phyloP scores from a whole-genome alignment of 768 basidiomycete species.

The Coprinopsis strossmayeri region DNA sequence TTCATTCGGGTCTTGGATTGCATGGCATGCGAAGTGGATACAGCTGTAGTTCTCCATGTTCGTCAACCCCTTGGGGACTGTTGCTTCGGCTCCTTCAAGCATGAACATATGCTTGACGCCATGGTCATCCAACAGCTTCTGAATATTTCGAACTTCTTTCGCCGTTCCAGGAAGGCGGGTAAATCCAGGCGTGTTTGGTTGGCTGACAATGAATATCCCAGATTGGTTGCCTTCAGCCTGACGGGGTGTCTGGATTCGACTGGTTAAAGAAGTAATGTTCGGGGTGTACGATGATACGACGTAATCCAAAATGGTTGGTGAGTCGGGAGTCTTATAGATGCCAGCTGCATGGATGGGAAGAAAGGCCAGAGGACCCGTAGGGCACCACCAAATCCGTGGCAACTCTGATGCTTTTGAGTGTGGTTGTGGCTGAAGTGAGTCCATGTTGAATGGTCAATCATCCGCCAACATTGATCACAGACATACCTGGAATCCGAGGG shows the following conservation, averaged over 20 bases:
- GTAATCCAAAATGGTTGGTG: conserved; percentile 9
- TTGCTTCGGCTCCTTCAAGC: not conserved
- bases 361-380: conserved; percentile 10
- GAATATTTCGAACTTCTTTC: no score
- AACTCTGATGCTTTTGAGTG: not conserved
- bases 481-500: conserved; percentile 5
- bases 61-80: not conserved
- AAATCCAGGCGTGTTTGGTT: conserved; percentile 7
- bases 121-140: not conserved
- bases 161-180: conserved; percentile 10
- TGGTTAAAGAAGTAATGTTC: conserved; percentile 7
- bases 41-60: conserved; percentile 14
- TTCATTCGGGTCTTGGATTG: conserved; percentile 17
- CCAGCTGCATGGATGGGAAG: conserved; percentile 13
- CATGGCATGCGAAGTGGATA: conserved; percentile 29
- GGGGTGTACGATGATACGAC: conserved; percentile 18
- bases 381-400: conserved; percentile 12
- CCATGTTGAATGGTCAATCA: not conserved
- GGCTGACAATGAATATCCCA: conserved; percentile 13
- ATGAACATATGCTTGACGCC: not conserved
- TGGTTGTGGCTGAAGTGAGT: not conserved
- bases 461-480: not conserved
- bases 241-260: not conserved
- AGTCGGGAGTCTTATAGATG: not conserved
- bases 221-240: not conserved